Evolutionary conservation across 306 rosid species (phyloP).

Genomic region (Casuarina glauca): DNA sequence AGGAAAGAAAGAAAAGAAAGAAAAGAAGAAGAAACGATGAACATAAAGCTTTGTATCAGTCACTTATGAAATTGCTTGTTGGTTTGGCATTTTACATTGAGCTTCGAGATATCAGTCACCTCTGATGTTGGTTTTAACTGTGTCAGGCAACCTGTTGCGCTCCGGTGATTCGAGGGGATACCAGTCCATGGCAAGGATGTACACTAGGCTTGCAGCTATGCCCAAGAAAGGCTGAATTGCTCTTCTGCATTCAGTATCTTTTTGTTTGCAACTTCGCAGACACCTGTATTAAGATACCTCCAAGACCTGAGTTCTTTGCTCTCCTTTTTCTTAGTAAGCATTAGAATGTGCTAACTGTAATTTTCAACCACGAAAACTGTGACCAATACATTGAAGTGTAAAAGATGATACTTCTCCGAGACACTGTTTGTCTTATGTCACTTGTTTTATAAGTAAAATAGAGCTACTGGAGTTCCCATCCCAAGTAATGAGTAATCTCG

Average conservation of each 20-base stretch:
- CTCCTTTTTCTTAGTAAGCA: too few species aligned
- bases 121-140: neutral
- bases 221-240: conserved; percentile 85
- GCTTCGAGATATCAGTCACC: neutral
- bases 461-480: too few species aligned
- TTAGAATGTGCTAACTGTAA: too few species aligned
- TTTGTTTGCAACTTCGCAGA: neutral
- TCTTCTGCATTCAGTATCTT: neutral
- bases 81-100: neutral
- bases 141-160: conserved; percentile 85
- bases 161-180: conserved; percentile 85
- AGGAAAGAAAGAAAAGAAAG: neutral
- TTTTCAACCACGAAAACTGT: too few species aligned
- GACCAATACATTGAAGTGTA: too few species aligned
- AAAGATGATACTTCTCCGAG: too few species aligned
- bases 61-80: neutral
- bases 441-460: too few species aligned
- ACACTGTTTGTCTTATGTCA: too few species aligned
- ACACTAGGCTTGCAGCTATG: conserved; percentile 95
- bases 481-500: rapidly evolving
- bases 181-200: conserved; percentile 98
- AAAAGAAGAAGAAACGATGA: neutral
- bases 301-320: too few species aligned
- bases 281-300: conserved; percentile 6
- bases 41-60: too few species aligned